Evolutionary conservation across 2,329 filamentous ascomycete species (phyloP), one percentile per base, ranked within the genome.

Genomic region (Xenoacremonium recifei): DNA sequence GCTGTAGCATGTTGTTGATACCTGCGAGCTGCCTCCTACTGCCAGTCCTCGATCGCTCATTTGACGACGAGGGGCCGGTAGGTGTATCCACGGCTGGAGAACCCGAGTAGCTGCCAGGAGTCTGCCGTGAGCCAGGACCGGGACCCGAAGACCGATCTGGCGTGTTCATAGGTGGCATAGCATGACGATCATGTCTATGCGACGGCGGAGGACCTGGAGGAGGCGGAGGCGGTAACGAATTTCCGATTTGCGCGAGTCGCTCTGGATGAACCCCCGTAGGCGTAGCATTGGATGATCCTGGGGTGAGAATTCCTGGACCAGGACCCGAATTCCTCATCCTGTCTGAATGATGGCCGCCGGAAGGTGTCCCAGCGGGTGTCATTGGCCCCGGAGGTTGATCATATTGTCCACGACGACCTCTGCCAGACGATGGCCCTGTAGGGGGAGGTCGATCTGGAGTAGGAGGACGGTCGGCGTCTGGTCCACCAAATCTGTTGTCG

Each of bases 1-100:
- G 73, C 49, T 77, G 73, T 4, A 82, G 68, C 37, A 73, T 78
- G 47, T 65, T 80, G 51, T 82, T 80, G 45, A 85, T 83, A 34
- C 76, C 75, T 11, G 74, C 73, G 21, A 84, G 65, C 51, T 83
- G 77, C 43, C 79, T 69, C 44, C 71, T 66, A 15, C 72, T 68
- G 21, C 74, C 70, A 51, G 49, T 64, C 27, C 61, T 53, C 19
- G 53, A 44, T 21, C 70, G 63, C 20, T 73, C 69, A 16, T 59
- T 58, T 7, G 56, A 50, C 19, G 65, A 63, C 9, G 67, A 54
- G 12, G 65, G 65, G 0, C 64, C 65, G 6, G 69, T 66, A 2
- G 64, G 65, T 5, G 65, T 61, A 3, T 66, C 65, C 16, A 45
- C 35, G 4, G 43, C 50, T n/a, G 59, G 51, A 15, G 56, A 49